phyloP scores from a whole-genome alignment of 139 green algal genomes.

The Coelastrella sp. region DNA sequence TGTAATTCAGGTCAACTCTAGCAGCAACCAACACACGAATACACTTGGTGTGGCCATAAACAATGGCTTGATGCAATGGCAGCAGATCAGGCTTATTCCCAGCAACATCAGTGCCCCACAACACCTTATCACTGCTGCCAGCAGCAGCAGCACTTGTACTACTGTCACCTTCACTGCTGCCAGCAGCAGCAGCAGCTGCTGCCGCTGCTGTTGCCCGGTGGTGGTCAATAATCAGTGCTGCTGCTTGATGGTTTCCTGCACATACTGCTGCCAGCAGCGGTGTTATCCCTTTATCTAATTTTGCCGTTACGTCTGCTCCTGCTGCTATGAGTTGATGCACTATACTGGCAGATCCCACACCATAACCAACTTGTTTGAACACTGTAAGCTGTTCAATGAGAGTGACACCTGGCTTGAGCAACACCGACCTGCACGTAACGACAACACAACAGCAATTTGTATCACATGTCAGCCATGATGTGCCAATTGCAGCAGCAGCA shows the following conservation, averaged over 20 bases:
- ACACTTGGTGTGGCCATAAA: not conserved
- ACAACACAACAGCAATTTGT: no score
- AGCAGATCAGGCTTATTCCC: slow-evolving; percentile 2
- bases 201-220: not conserved
- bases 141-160: slow-evolving; percentile 3
- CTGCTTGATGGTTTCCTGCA: not conserved
- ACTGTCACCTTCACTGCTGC: not conserved
- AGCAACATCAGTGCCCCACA: no score
- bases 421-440: not conserved
- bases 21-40: not conserved
- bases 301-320: not conserved
- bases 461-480: not conserved
- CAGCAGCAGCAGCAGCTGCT: not conserved
- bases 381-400: not conserved
- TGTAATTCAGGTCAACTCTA: not conserved
- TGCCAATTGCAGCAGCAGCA: not conserved
- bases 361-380: not conserved
- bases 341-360: not conserved
- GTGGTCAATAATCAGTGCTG: not conserved
- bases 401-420: not conserved
- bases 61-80: slow-evolving; percentile 4
- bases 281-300: not conserved
- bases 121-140: no score
- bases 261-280: not conserved
- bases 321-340: not conserved